Evolutionary conservation across 179 eudicot genomes (phyloP), one percentile per base, ranked within the genome.

Genomic region (Spinacia oleracea): DNA sequence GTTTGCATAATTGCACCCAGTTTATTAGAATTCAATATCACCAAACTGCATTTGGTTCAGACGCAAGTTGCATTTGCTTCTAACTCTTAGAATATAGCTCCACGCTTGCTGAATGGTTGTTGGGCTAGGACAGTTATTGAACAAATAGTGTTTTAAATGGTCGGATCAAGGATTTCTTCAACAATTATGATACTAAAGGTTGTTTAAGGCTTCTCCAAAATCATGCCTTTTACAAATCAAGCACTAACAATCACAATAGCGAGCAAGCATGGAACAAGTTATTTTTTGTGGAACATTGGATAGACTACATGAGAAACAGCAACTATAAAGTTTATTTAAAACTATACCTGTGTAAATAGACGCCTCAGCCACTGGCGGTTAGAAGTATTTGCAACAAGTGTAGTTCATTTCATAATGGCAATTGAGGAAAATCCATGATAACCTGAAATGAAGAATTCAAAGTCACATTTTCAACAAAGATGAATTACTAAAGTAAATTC

Each of bases 341-440:
- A 72, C 27, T 42, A 78, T 78, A 93, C 98, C 98, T 78, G 98
- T 95, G 88, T 95, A 93, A 63, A 95, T 93, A 82, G 98, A 95
- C 63, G 98, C 98, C 90, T 95, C 98, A 82, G 98, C 98, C 91
- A 95, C 98, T 15, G 98, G 98, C 98, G 93, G 86, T 95, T 95
- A 72, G 98, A 95, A 79, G 98, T 95, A 81, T 95, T 95, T 58
- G 98, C 98, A 80, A 95, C 98, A 81, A 93, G 98, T 18, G 98
- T 95, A 60, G 98, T 95, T 63, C 98, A 93, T 81, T 95, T 95
- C 98, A 95, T 95, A 67, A 95, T 98, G 84, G 98, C 91, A 95
- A 84, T 95, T 95, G 98, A 82, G 98, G 98, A 75, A 95, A 95
- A 83, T 95, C 98, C 98, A 95, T 93, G 71, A 95, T 97, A 80